Evolutionary conservation across 1,139 yeast species (phyloP).

Genomic region (Pneumocystis jirovecii): DNA sequence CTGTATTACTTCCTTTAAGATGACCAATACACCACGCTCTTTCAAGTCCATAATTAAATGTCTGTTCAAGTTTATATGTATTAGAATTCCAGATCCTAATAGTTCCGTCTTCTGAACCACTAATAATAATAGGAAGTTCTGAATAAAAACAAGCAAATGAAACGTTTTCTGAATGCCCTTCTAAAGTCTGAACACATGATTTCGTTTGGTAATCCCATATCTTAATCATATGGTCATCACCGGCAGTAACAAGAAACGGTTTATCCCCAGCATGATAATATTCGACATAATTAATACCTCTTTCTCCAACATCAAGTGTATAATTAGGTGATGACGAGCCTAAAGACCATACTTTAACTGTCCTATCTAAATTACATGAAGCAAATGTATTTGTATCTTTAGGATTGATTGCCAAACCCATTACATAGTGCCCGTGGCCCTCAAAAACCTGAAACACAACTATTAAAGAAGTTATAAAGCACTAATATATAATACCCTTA

Average conservation of each 20-base stretch:
- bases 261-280: constrained; percentile 95
- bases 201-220: constrained; percentile 98
- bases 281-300: constrained; percentile 91
- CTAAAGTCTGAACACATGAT: constrained; percentile 83
- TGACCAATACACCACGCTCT: constrained; percentile 92
- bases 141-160: constrained; percentile 96
- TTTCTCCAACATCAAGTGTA: constrained; percentile 82
- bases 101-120: constrained; percentile 84
- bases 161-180: constrained; percentile 86
- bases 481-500: constrained; percentile 37
- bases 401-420: constrained; percentile 90
- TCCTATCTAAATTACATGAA: constrained; percentile 87
- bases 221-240: constrained; percentile 82
- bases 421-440: constrained; percentile 91
- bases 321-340: constrained; percentile 84
- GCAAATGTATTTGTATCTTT: constrained; percentile 97
- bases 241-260: constrained; percentile 83
- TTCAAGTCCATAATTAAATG: constrained; percentile 79
- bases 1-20: constrained; percentile 58
- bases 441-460: constrained; percentile 34
- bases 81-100: constrained; percentile 86
- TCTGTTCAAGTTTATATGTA: constrained; percentile 77
- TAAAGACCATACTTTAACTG: constrained; percentile 92
- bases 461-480: neutral
- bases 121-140: constrained; percentile 72